Conservation (phyloP, 805 yeast species). For the Myxozyma neotropica region DNA sequence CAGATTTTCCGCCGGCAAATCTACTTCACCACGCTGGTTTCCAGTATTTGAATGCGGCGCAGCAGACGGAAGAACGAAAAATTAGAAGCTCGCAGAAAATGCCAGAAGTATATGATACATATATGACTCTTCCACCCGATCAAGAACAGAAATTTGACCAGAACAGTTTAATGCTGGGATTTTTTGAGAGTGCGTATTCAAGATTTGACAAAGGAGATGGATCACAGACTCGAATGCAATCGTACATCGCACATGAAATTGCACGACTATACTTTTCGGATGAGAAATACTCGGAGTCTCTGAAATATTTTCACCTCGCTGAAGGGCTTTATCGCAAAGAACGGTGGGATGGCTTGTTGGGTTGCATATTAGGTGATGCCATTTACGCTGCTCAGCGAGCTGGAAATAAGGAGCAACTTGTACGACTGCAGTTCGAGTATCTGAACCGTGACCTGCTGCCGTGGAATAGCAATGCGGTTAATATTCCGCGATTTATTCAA, state of each 20-base stretch:
- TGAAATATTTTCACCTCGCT: slow-evolving; percentile 48
- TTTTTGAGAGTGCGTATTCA: slow-evolving; percentile 25
- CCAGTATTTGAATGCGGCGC: slow-evolving; percentile 34
- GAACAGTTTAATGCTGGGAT: slow-evolving; percentile 8
- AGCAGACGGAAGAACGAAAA: slow-evolving; percentile 38
- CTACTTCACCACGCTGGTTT: slow-evolving; percentile 33
- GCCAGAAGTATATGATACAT: slow-evolving; percentile 7
- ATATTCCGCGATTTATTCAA: slow-evolving; percentile 10
- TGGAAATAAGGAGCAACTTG: slow-evolving; percentile 14
- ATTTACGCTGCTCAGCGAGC: slow-evolving; percentile 42
- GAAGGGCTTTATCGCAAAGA: slow-evolving; percentile 47
- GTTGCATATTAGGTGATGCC: slow-evolving; percentile 45
- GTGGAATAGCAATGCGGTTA: slow-evolving; percentile 10
- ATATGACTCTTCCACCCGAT: slow-evolving; percentile 20
- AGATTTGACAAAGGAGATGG: slow-evolving; percentile 23
- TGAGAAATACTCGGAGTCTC: slow-evolving; percentile 47
- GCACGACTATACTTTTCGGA: slow-evolving; percentile 51
- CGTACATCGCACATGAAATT: slow-evolving; percentile 40
- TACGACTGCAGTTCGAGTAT: slow-evolving; percentile 27
- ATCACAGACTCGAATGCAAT: slow-evolving; percentile 27
- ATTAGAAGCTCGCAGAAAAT: neutral
- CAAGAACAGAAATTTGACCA: slow-evolving; percentile 21
- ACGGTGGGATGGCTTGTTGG: slow-evolving; percentile 47
- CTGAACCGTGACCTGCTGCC: slow-evolving; percentile 16
- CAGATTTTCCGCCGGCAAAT: slow-evolving; percentile 33